Evolutionary conservation across 768 basidiomycete genomes (phyloP), one percentile per base, ranked within the genome.

Genomic region (Leccinum disarticulatum): DNA sequence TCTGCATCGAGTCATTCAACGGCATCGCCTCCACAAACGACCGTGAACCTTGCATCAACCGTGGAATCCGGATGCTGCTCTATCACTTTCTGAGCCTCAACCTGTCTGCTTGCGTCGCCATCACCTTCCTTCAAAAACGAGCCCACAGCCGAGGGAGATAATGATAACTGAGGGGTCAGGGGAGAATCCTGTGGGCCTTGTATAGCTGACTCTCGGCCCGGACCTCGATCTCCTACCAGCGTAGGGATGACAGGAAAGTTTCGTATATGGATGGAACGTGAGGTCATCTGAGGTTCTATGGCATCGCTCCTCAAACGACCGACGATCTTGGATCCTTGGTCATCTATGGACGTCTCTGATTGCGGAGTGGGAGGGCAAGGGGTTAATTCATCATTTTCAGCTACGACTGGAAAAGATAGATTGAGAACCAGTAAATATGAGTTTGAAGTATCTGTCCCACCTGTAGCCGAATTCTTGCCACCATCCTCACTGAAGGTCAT

Each of bases 351-450:
- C n/a, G n/a, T 35, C 10, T 60, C 62, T 2, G 51, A 51, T 17
- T 57, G 54, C 2, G 58, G 59, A 9, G 63, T 67, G 13, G 59
- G 56, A 15, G 60, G 59, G 54, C 54, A 11, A 1, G 61, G 54
- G 10, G 51, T 46, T 10, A 41, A 27, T 10, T 3, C 52, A 22
- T 22, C 53, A 2, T 58, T 52, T 15, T 61, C 51, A 3, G 11
- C 53, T n/a, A 35, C 59, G 1, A 50, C 13, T 22, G 48, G 54
- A 8, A 48, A 19, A 22, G 31, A n/a, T n/a, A n/a, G n/a, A n/a
- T 11, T 28, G 57, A 35, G 6, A 51, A 59, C 2, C 10, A 31
- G 31, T 1, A 17, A 33, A 8, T n/a, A 22, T 7, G 9, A 22
- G 38, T 4, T 28, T 52, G 41, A 25, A 1, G 7, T 41, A 13